Base-by-base conservation (phyloP, 495 filamentous ascomycete genomes). In the Pyronema omphalodes region DNA sequence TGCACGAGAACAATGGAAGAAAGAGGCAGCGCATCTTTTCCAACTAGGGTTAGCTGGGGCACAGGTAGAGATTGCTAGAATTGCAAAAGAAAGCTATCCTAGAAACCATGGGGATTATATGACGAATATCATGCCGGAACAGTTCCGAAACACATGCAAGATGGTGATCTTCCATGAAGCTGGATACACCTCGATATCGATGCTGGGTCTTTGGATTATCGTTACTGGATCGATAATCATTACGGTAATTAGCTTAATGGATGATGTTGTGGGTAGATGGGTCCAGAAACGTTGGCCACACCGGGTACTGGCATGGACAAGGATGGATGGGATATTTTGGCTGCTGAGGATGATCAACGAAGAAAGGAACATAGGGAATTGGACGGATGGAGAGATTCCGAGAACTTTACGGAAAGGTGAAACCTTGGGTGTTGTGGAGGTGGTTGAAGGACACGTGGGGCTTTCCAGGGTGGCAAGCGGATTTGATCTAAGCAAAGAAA, bases 1-100 rank as follows among this genome's bases (percentile, higher is more conserved):
- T 17, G 18, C 47, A 23, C 47, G 47, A 11, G 47, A 50, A 23
- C 47, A 50, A 11, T 50, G 47, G 47, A 50, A 50, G 36, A 50
- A 15, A 12, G 47, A 50, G n/a, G 47, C 47, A 4, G 8, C 23
- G 9, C 47, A 50, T 17, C 18, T 50, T 34, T 50, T 50, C 29
- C 23, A 50, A 35, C 11, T 50, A 34, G 47, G 47, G 7, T 19
- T 50, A 12, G 47, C 47, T 11, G 29, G 9, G 17, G 47, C 47
- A 12, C 47, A 50, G 29, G 29, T 50, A 12, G 47, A 50, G 29
- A 36, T 50, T 17, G 29, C n/a, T 11, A 23, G 29, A 3, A 50
- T 19, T 11, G 47, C 47, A 7, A 50, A 50, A 36, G 47, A 50
- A 34, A 9, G 23, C 9, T 50, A 50, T 36, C 47, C 47, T 9